Evolutionary conservation across 441 rosid species (phyloP), one percentile per base, ranked within the genome.

Genomic region (Populus hybrid): DNA sequence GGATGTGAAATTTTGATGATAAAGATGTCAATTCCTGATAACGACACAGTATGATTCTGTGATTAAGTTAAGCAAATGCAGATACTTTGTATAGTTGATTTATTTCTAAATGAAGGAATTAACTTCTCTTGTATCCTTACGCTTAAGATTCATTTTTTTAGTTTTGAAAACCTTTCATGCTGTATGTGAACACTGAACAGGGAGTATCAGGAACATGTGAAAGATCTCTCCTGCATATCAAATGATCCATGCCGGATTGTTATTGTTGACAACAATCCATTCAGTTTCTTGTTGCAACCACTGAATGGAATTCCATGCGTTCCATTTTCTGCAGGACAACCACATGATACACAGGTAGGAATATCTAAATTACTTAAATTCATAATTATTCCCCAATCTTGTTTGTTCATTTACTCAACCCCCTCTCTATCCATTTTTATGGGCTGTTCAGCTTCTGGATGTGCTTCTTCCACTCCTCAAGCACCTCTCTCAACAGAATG

Each of bases 291-390:
- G 80, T 82, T 95, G 85, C 99, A 95, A 83, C 99, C 99, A 40
- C 67, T 90, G 11, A 95, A 95, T 77, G 99, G 99, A 77, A 93
- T 95, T 81, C 99, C 99, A 18, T 95, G 97, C 77, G 66, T 92
- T 83, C 92, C 98, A 11, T 95, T 95, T 84, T 90, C 97, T 32
- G 94, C 93, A 0, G 97, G 91, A 57, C 95, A 90, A 78, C 91
- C 93, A 6, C 83, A 86, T 28, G 99, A 95, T 67, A 85, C 89
- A 35, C 98, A 93, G 98, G 98, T 95, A 84, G 35, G 50, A n/a
- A 5, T 20, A 63, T 67, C 46, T 46, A 34, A 61, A 3, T 6
- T 0, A 57, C 46, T 36, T 50, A 28, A 10, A n/a, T 10, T 75
- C 12, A 38, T 5, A 71, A 70, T 67, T 4, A 3, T 4, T 6